A percentile compares a stretch with the other conserved stretches of the same genome.
Evolutionary conservation across 257 asterid genomes (phyloP).

Genomic region (Nicotiana obtusifolia): DNA sequence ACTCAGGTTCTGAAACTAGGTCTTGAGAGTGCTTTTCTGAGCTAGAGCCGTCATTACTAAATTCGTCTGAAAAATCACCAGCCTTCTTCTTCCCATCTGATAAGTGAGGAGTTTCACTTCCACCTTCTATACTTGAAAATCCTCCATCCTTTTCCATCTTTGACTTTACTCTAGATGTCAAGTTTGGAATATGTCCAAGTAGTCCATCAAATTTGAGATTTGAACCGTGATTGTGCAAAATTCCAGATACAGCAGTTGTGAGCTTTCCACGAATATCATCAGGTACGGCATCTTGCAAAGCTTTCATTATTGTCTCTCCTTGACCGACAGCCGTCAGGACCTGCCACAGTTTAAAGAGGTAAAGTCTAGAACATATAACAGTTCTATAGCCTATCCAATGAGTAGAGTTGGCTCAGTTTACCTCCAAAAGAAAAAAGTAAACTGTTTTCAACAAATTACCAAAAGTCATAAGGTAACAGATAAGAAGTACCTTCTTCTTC

Average conservation of each 20-base stretch:
- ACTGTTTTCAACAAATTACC: slow-evolving; percentile 6
- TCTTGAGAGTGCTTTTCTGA: slow-evolving; percentile 32
- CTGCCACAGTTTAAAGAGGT: slow-evolving; percentile 28
- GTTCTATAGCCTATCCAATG: slow-evolving; percentile 7
- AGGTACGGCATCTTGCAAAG: slow-evolving; percentile 96
- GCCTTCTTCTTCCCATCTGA: slow-evolving; percentile 28
- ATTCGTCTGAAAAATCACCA: slow-evolving; percentile 33
- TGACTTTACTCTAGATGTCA: slow-evolving; percentile 39
- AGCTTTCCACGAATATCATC: slow-evolving; percentile 89
- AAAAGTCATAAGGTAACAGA: slow-evolving; percentile 5
- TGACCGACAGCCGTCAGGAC: slow-evolving; percentile 78
- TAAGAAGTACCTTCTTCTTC: slow-evolving; percentile 63
- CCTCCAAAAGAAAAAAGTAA: neutral
- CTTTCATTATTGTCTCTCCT: slow-evolving; percentile 81
- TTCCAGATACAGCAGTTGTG: slow-evolving; percentile 62
- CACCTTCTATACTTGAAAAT: slow-evolving; percentile 19
- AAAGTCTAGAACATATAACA: neutral
- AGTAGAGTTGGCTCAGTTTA: neutral
- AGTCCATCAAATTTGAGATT: slow-evolving; percentile 51
- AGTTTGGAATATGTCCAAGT: slow-evolving; percentile 33
- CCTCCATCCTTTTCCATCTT: slow-evolving; percentile 26
- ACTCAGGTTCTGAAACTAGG: slow-evolving; percentile 40
- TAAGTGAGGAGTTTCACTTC: slow-evolving; percentile 29
- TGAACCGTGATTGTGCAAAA: slow-evolving; percentile 50
- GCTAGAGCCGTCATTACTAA: slow-evolving; percentile 26